Evolutionary conservation across 2,329 filamentous ascomycete species (phyloP).

Genomic region (Endothia cerciana): DNA sequence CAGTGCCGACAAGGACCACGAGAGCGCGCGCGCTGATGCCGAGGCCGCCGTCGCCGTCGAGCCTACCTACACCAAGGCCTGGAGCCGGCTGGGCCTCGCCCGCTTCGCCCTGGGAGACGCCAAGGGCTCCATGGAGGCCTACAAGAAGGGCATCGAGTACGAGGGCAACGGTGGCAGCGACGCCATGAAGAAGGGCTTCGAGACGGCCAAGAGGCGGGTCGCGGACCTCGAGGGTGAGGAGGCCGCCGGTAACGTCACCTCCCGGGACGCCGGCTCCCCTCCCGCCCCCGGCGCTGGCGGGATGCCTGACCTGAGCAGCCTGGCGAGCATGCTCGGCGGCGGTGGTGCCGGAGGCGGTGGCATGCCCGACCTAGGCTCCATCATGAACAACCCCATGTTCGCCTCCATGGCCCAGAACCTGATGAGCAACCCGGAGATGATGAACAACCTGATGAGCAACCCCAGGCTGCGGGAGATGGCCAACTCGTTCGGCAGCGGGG

Average conservation of each 20-base stretch:
- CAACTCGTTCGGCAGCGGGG: constrained; percentile 73
- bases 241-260: constrained; percentile 43
- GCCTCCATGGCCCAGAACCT: constrained; percentile 94
- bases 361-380: constrained; percentile 83
- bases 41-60: constrained; percentile 88
- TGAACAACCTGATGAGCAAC: constrained; percentile 93
- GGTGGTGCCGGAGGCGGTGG: constrained; percentile 68
- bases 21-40: constrained; percentile 81
- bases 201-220: constrained; percentile 87
- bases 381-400: constrained; percentile 99
- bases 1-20: constrained; percentile 82
- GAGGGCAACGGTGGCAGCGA: constrained; percentile 95
- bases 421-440: constrained; percentile 94
- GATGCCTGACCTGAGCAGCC: constrained; percentile 71
- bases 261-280: constrained; percentile 38
- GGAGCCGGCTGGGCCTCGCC: constrained; percentile 90
- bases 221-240: constrained; percentile 73
- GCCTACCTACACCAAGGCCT: constrained; percentile 94
- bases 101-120: constrained; percentile 90
- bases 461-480: constrained; percentile 88
- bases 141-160: constrained; percentile 87
- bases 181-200: constrained; percentile 95
- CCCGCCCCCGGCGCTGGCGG: constrained; percentile 58
- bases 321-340: constrained; percentile 76
- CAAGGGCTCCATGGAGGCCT: constrained; percentile 91